Conservation (phyloP, 2,329 filamentous ascomycete genomes). For the Alternaria sp. region DNA sequence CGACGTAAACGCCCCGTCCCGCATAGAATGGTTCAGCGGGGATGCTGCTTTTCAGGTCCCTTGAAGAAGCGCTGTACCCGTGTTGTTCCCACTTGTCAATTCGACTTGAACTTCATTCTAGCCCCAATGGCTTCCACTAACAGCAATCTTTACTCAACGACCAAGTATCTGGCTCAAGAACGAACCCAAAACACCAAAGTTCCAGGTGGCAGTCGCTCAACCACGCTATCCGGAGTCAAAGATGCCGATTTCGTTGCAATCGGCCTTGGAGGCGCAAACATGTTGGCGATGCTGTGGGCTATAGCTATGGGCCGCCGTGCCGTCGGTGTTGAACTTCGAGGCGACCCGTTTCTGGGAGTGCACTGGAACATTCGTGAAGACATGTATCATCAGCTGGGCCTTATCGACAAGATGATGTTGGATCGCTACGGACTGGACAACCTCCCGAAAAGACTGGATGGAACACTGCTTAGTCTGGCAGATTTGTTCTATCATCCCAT, state of each 20-base stretch:
- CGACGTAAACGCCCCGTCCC: neutral
- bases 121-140: neutral
- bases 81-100: neutral
- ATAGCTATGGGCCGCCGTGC: slow-evolving; percentile 20
- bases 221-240: slow-evolving; percentile 16
- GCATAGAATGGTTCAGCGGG: neutral
- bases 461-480: slow-evolving; percentile 17
- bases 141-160: slow-evolving; percentile 1
- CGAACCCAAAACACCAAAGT: slow-evolving; percentile 3
- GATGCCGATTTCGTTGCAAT: slow-evolving; percentile 25
- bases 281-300: slow-evolving; percentile 26
- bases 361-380: slow-evolving; percentile 29
- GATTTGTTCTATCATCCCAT: slow-evolving; percentile 17
- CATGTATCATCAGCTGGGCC: slow-evolving; percentile 24
- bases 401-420: slow-evolving; percentile 27
- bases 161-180: slow-evolving; percentile 11
- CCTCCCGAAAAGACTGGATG: slow-evolving; percentile 18
- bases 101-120: neutral
- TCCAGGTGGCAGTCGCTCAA: slow-evolving; percentile 5
- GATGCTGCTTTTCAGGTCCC: neutral
- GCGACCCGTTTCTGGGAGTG: slow-evolving; percentile 24
- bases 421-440: slow-evolving; percentile 17
- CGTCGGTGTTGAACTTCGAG: slow-evolving; percentile 22
- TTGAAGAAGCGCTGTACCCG: neutral
- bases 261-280: slow-evolving; percentile 24